These are phyloP conservation scores for Cryptococcus sp. DNA, from an alignment of 1,284 basidiomycete genomes.

Conservation along the genomic window DNA sequence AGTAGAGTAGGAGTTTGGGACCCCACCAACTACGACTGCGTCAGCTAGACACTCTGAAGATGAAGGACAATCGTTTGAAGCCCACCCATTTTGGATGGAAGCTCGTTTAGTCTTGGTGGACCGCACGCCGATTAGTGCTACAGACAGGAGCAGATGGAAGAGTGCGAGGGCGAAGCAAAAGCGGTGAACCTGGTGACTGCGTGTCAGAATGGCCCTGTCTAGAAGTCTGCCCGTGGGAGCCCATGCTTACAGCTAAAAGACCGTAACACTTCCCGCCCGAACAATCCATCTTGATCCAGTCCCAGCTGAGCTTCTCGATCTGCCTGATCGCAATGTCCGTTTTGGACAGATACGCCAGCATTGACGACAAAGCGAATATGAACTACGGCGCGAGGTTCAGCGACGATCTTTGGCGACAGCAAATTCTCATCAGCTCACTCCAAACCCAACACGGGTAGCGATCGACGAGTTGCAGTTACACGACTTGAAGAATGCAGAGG, in stretches of 20 bases:
- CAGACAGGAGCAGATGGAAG: slow-evolving; percentile 79
- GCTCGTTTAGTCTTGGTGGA: slow-evolving; percentile 89
- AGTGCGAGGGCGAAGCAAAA: slow-evolving; percentile 92
- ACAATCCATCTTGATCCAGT: slow-evolving; percentile 98
- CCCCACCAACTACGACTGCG: slow-evolving; percentile 82
- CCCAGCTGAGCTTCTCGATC: slow-evolving; percentile 88
- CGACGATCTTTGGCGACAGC: not conserved
- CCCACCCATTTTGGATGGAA: slow-evolving; percentile 92
- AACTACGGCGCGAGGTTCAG: slow-evolving; percentile 57
- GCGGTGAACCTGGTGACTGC: slow-evolving; percentile 74
- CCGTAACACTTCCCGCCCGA: slow-evolving; percentile 91
- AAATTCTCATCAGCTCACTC: slow-evolving; percentile 56
- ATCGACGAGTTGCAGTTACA: slow-evolving; percentile 99
- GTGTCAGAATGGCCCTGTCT: slow-evolving; percentile 1
- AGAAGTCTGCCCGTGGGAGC: no score
- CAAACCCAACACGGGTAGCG: slow-evolving; percentile 94
- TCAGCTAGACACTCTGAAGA: not conserved
- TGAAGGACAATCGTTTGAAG: not conserved
- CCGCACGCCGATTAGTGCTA: slow-evolving; percentile 76
- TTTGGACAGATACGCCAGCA: slow-evolving; percentile 94
- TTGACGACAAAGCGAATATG: slow-evolving; percentile 93
- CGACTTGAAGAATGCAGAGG: slow-evolving; percentile 96
- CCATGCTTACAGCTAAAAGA: slow-evolving; percentile 75
- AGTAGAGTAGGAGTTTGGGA: slow-evolving; percentile 83
- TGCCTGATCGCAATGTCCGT: slow-evolving; percentile 81